phyloP scores from a whole-genome alignment of 805 yeast species.

The Wickerhamomyces rabaulensis region DNA sequence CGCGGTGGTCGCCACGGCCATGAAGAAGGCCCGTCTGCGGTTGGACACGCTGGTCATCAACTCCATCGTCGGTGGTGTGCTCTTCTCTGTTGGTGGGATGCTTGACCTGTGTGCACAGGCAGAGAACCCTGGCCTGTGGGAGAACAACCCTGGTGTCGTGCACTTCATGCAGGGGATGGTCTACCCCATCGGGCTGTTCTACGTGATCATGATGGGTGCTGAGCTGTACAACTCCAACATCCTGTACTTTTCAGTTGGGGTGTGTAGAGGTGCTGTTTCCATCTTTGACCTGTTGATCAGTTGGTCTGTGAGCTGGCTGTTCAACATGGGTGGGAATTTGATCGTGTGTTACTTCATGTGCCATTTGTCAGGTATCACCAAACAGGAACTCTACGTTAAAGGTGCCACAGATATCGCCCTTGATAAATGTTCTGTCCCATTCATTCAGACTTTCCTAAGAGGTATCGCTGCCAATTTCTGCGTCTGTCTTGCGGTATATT shows the following conservation, averaged over 20 bases:
- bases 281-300: constrained; percentile 56
- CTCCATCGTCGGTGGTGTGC: constrained; percentile 63
- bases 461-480: constrained; percentile 75
- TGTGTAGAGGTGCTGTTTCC: constrained; percentile 65
- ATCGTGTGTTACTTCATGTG: constrained; percentile 65
- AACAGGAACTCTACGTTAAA: constrained; percentile 32
- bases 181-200: constrained; percentile 70
- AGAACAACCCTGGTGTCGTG: constrained; percentile 46
- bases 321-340: constrained; percentile 58
- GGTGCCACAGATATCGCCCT: constrained; percentile 47
- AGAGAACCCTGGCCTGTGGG: constrained; percentile 37
- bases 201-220: constrained; percentile 69
- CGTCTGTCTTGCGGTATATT: constrained; percentile 69
- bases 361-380: constrained; percentile 47
- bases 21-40: constrained; percentile 73
- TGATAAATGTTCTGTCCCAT: constrained; percentile 39
- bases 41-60: constrained; percentile 55
- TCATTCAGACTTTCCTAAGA: constrained; percentile 61
- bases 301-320: constrained; percentile 63
- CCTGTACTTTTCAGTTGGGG: constrained; percentile 63
- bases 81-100: constrained; percentile 73
- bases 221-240: constrained; percentile 75
- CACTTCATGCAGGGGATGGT: constrained; percentile 53
- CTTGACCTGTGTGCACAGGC: constrained; percentile 52
- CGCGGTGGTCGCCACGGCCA: constrained; percentile 79